These are phyloP conservation scores for Hypoxylon trugodes DNA, from an alignment of 495 filamentous ascomycete genomes.

Conservation along the genomic window DNA sequence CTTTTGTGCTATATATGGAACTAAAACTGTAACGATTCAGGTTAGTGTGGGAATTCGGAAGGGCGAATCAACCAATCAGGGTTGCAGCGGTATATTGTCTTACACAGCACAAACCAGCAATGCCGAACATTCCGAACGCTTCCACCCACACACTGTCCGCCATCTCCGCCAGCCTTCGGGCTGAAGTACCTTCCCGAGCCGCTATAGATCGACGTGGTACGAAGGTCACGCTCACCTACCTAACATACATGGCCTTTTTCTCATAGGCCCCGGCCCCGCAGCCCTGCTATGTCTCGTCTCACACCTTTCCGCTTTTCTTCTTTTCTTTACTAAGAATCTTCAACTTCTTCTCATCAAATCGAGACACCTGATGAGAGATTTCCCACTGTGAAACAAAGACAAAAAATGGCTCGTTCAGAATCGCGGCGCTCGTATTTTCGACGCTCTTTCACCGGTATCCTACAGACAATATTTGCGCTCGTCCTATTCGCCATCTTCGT, in stretches of 20 bases:
- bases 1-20: conserved; percentile 29
- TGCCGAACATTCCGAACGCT: conserved; percentile 24
- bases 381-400: background rate
- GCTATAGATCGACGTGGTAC: conserved; percentile 12
- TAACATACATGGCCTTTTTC: background rate
- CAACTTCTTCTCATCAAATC: background rate
- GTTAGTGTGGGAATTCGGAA: background rate
- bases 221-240: conserved; percentile 8
- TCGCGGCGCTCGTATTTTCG: conserved; percentile 18
- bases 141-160: conserved; percentile 18
- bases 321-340: background rate
- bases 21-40: background rate
- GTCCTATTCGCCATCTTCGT: conserved; percentile 39
- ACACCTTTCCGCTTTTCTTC: background rate
- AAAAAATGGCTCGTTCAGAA: conserved; percentile 8
- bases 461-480: conserved; percentile 39
- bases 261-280: background rate
- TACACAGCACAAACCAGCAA: conserved; percentile 11
- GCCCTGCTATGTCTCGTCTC: conserved; percentile 35
- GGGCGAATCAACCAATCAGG: conserved; percentile 16
- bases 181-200: conserved; percentile 15
- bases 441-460: conserved; percentile 16
- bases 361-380: conserved; percentile 4
- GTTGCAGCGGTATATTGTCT: background rate
- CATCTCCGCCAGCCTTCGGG: conserved; percentile 20